These are phyloP conservation scores for Zarea fungicola DNA, from an alignment of 2,329 filamentous ascomycete genomes.

Conservation along the genomic window DNA sequence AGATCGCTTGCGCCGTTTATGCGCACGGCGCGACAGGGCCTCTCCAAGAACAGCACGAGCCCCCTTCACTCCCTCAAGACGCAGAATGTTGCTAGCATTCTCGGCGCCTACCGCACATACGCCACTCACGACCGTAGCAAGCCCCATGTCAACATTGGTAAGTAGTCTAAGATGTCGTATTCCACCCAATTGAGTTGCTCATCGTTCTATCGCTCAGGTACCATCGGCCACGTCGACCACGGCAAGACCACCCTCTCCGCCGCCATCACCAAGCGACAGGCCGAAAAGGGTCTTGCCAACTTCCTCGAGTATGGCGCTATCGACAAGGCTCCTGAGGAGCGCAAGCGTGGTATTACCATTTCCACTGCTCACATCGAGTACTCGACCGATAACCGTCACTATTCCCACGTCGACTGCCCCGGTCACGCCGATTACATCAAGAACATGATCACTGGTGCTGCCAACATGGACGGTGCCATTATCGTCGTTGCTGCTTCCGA, in stretches of 20 bases:
- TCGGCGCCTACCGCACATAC: slow-evolving; percentile 62
- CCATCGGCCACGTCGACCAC: slow-evolving; percentile 99
- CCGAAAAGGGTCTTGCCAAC: slow-evolving; percentile 86
- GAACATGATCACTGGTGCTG: slow-evolving; percentile 99
- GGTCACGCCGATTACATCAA: slow-evolving; percentile 99
- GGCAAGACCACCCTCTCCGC: slow-evolving; percentile 99
- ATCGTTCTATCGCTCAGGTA: slow-evolving; percentile 53
- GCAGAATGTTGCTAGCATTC: slow-evolving; percentile 57
- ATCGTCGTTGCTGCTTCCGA: slow-evolving; percentile 98
- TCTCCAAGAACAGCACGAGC: slow-evolving; percentile 65
- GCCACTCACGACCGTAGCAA: slow-evolving; percentile 81
- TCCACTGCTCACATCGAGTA: slow-evolving; percentile 98
- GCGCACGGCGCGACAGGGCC: slow-evolving; percentile 72
- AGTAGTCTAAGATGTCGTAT: neutral
- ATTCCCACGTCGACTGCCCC: slow-evolving; percentile 99
- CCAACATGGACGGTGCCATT: slow-evolving; percentile 98
- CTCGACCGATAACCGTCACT: slow-evolving; percentile 87
- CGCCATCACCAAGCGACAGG: slow-evolving; percentile 96
- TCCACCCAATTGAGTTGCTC: slow-evolving; percentile 7
- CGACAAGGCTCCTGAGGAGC: slow-evolving; percentile 98
- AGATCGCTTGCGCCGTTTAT: slow-evolving; percentile 73
- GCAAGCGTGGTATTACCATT: slow-evolving; percentile 99
- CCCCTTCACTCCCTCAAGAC: slow-evolving; percentile 67
- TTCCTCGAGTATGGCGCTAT: slow-evolving; percentile 98
- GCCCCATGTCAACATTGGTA: slow-evolving; percentile 98